Conservation (phyloP, 306 rosid species). For the Clitoria ternatea region DNA sequence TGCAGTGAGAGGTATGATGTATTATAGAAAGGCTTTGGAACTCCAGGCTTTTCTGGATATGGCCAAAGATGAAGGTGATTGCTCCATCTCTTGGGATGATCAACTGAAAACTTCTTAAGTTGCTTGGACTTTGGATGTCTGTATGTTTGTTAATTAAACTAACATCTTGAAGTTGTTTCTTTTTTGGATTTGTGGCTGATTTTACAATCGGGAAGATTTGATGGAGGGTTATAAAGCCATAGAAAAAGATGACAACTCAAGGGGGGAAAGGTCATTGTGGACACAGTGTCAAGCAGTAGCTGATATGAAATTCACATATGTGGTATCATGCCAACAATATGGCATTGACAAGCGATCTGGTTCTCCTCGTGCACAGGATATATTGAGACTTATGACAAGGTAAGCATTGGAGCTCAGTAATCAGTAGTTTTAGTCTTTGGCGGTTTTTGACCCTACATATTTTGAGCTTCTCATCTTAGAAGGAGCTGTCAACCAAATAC, state of each 20-base stretch:
- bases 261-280: slow-evolving; percentile 81
- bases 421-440: neutral
- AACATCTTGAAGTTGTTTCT: neutral
- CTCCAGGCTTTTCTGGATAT: slow-evolving; percentile 98
- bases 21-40: slow-evolving; percentile 94
- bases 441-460: neutral
- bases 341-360: slow-evolving; percentile 94
- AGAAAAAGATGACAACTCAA: slow-evolving; percentile 70
- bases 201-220: slow-evolving; percentile 54
- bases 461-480: neutral
- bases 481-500: too few species aligned
- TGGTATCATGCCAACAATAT: slow-evolving; percentile 91
- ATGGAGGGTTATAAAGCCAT: slow-evolving; percentile 97
- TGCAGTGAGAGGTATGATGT: slow-evolving; percentile 98
- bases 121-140: neutral
- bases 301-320: slow-evolving; percentile 95
- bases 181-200: slow-evolving; percentile 1
- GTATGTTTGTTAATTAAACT: neutral
- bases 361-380: slow-evolving; percentile 74
- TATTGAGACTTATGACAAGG: slow-evolving; percentile 87
- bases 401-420: slow-evolving; percentile 35
- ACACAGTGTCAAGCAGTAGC: slow-evolving; percentile 93
- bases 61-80: slow-evolving; percentile 80
- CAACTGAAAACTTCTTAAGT: neutral
- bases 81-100: slow-evolving; percentile 14